Conservation (phyloP, 140 eudicot genomes). For the Erigeron philadelphicus region DNA sequence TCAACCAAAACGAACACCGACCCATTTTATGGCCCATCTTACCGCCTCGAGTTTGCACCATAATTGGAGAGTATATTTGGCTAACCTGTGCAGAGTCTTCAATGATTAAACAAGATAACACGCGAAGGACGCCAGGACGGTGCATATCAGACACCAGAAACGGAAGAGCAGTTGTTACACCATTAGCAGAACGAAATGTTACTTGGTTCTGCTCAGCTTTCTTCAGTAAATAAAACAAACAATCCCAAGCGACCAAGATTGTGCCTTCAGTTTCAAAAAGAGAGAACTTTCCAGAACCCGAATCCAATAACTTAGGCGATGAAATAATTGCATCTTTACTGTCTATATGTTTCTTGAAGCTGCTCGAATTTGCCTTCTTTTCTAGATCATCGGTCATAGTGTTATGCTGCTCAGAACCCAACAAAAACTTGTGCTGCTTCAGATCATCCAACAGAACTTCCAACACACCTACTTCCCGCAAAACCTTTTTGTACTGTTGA, state of each 20-base stretch:
- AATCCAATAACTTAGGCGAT: slow-evolving; percentile 76
- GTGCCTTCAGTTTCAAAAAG: slow-evolving; percentile 83
- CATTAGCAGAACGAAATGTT: slow-evolving; percentile 78
- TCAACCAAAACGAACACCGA: background rate
- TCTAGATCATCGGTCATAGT: slow-evolving; percentile 47
- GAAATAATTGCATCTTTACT: slow-evolving; percentile 76
- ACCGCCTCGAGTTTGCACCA: background rate
- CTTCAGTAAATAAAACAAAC: slow-evolving; percentile 76
- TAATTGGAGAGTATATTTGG: background rate
- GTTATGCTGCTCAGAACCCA: slow-evolving; percentile 54
- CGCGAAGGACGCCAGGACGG: slow-evolving; percentile 90
- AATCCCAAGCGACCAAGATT: slow-evolving; percentile 74
- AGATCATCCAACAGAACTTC: slow-evolving; percentile 92
- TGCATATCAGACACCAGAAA: slow-evolving; percentile 79
- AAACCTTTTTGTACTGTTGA: slow-evolving; percentile 87
- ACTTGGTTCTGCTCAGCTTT: slow-evolving; percentile 94
- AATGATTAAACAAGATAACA: slow-evolving; percentile 78
- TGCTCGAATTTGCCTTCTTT: slow-evolving; percentile 56
- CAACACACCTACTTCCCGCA: slow-evolving; percentile 94
- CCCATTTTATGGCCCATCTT: background rate
- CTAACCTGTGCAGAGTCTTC: slow-evolving; percentile 84
- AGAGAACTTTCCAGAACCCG: slow-evolving; percentile 70
- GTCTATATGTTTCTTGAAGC: slow-evolving; percentile 78
- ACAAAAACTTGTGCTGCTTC: slow-evolving; percentile 68
- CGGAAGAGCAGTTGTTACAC: slow-evolving; percentile 68